Conservation (phyloP, 2,329 filamentous ascomycete genomes). For the Gaeumannomyces tritici region DNA sequence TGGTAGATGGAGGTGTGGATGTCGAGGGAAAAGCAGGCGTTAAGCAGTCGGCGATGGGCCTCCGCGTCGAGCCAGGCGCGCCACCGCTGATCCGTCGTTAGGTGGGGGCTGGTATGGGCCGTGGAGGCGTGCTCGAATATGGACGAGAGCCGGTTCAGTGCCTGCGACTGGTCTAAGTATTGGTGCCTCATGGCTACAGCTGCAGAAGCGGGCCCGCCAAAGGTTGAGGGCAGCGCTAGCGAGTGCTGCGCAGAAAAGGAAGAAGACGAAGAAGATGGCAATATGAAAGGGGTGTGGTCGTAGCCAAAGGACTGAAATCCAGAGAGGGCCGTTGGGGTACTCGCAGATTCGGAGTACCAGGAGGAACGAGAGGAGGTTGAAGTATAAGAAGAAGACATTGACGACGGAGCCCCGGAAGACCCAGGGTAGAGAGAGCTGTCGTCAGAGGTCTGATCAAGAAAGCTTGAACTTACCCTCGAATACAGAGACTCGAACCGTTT, state of each 20-base stretch:
- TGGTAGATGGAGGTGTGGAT: slow-evolving; percentile 45
- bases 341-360: background rate
- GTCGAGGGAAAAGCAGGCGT: slow-evolving; percentile 47
- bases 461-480: slow-evolving; percentile 39
- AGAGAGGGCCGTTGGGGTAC: slow-evolving; percentile 1
- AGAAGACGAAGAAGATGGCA: slow-evolving; percentile 10
- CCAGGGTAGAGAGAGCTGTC: slow-evolving; percentile 19
- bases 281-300: background rate
- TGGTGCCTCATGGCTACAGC: slow-evolving; percentile 9
- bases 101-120: slow-evolving; percentile 13
- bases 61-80: slow-evolving; percentile 42
- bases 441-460: slow-evolving; percentile 21
- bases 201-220: background rate
- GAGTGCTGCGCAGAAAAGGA: slow-evolving; percentile 7
- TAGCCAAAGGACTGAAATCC: background rate
- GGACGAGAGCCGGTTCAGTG: slow-evolving; percentile 14
- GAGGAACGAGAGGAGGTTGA: slow-evolving; percentile 12
- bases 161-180: slow-evolving; percentile 22
- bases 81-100: slow-evolving; percentile 31
- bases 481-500: slow-evolving; percentile 39
- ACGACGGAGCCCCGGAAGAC: slow-evolving; percentile 11
- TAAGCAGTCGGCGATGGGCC: slow-evolving; percentile 41
- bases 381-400: slow-evolving; percentile 14
- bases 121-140: slow-evolving; percentile 13
- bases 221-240: background rate